Evolutionary conservation across 352 stramenopile species (phyloP), one percentile per base, ranked within the genome.

Genomic region (Pythium aphanidermatum): DNA sequence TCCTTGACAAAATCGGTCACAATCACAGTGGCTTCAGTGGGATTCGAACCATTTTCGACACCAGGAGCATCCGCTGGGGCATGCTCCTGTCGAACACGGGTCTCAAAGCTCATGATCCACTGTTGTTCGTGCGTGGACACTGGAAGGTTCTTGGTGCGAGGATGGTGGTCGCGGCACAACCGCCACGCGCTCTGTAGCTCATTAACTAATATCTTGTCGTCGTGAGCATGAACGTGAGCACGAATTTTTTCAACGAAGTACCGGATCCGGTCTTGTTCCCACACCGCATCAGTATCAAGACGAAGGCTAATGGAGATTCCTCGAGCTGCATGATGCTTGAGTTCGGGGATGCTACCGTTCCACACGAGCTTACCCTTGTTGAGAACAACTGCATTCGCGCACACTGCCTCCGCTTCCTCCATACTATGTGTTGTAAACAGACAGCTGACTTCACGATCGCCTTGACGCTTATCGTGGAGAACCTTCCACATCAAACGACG

Each of bases 401-500:
- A 92, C 35, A 92, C 80, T 5, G 80, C 77, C 25, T 92, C 80
- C 3, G 80, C 77, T 37, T 92, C 80, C 43, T 92, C 80, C 75
- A 92, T 89, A 27, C 80, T 90, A 51, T 92, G 80, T 4, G 80
- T 92, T 21, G 80, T 92, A 40, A 92, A 92, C 43, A 92, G 46
- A 19, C 80, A 92, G 50, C 73, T 83, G 34, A 68, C 69, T 13
- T 68, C 53, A 24, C 62, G 58, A 11, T 63, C 52, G 19, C 60
- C 70, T 34, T 75, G 51, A 0, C 64, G 70, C 35, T 84, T 86
- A 8, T 78, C 67, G 39, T 86, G 51, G 21, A 92, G 46, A 14
- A 89, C 67, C 10, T 75, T 79, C 80, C 80, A 92, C 74, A 92
- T 84, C 16, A 92, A 45, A 3, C 80, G 72, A 2, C 80, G 64